Evolutionary conservation across 371 early-diverging fungal genomes (phyloP).

Genomic region (Paraphysoderma sedebokerense): DNA sequence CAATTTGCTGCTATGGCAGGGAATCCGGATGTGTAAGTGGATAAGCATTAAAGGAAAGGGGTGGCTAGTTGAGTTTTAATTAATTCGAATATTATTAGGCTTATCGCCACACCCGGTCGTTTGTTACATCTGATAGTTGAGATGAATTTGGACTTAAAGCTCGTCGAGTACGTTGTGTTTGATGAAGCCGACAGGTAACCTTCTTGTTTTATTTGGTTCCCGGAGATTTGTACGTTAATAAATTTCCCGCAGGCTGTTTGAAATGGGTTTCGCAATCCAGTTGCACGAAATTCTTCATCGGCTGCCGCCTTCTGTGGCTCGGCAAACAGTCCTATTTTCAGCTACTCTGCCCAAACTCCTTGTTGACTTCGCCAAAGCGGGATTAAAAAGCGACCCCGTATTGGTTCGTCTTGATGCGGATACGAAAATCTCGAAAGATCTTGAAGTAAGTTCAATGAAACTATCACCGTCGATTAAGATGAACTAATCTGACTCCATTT

Average conservation of each 20-base stretch:
- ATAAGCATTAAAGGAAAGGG: background rate
- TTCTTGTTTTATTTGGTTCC: background rate
- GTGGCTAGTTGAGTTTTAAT: background rate
- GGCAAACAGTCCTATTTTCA: constrained; percentile 87
- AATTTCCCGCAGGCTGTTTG: constrained; percentile 47
- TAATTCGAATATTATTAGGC: constrained; percentile 10
- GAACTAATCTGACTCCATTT: background rate
- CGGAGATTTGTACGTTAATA: background rate
- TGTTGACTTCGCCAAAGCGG: constrained; percentile 90
- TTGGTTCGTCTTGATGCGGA: constrained; percentile 86
- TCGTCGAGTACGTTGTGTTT: constrained; percentile 90
- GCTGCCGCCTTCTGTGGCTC: constrained; percentile 41
- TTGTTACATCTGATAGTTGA: constrained; percentile 89
- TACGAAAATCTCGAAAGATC: constrained; percentile 76
- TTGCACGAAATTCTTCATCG: constrained; percentile 74
- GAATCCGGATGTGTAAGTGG: constrained; percentile 75
- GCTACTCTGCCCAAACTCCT: constrained; percentile 84
- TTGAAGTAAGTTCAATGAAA: constrained; percentile 49
- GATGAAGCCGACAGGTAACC: constrained; percentile 92
- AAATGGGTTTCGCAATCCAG: constrained; percentile 94
- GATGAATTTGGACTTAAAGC: constrained; percentile 69
- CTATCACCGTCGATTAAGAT: background rate
- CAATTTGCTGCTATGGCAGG: constrained; percentile 79
- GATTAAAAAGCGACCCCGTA: constrained; percentile 70
- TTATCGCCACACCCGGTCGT: constrained; percentile 97